Percentiles rank a stretch among this genome's conserved stretches.
Conservation (phyloP, 352 stramenopile genomes). For the Pythium scleroteichum region DNA sequence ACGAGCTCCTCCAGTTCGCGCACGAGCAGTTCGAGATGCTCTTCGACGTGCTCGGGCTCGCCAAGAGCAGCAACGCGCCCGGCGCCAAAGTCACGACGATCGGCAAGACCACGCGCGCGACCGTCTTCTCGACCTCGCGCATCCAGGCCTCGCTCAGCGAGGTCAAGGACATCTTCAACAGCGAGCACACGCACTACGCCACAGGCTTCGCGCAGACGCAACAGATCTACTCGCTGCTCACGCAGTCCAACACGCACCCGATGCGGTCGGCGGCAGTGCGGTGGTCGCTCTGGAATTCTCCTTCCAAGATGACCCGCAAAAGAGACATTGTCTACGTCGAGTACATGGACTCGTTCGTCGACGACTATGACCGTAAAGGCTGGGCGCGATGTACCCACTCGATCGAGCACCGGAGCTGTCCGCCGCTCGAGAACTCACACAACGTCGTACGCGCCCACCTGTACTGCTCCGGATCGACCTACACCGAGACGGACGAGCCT, state of each 20-base stretch:
- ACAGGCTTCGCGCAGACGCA: slow-evolving; percentile 68
- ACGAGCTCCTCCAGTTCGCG: slow-evolving; percentile 25
- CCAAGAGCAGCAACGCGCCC: slow-evolving; percentile 11
- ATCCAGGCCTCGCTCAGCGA: slow-evolving; percentile 56
- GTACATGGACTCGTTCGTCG: slow-evolving; percentile 66
- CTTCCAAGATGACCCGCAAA: slow-evolving; percentile 57
- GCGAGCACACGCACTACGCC: slow-evolving; percentile 55
- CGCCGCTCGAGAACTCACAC: slow-evolving; percentile 49
- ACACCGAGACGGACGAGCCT: slow-evolving; percentile 55
- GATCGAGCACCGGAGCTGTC: slow-evolving; percentile 64
- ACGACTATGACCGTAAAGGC: slow-evolving; percentile 50
- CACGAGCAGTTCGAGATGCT: slow-evolving; percentile 30
- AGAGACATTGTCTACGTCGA: slow-evolving; percentile 67
- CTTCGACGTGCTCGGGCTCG: slow-evolving; percentile 21
- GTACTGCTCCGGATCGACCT: slow-evolving; percentile 60
- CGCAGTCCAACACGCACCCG: slow-evolving; percentile 43
- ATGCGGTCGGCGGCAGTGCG: slow-evolving; percentile 55
- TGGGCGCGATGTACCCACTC: slow-evolving; percentile 68
- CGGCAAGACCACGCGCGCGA: slow-evolving; percentile 52
- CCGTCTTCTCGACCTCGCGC: slow-evolving; percentile 40
- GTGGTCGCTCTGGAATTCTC: slow-evolving; percentile 68
- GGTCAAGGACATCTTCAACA: slow-evolving; percentile 61
- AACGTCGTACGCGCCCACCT: slow-evolving; percentile 56
- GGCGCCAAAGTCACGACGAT: slow-evolving; percentile 48
- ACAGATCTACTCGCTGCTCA: slow-evolving; percentile 53